Percentiles rank a stretch among this genome's conserved stretches.
Evolutionary conservation across 805 yeast species (phyloP).

Genomic region (Ogataea pilisensis): DNA sequence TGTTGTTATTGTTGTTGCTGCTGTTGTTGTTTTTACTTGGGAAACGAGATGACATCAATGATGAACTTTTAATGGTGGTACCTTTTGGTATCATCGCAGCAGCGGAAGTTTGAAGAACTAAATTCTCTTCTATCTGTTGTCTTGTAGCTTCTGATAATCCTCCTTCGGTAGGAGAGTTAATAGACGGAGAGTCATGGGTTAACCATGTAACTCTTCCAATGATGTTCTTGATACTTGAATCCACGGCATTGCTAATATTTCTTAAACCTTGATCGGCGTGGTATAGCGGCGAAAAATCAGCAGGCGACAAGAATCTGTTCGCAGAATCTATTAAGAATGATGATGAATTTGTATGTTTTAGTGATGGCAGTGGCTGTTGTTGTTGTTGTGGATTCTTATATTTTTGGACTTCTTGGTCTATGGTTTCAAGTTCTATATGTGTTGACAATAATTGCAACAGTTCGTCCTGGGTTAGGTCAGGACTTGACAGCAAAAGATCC

Average conservation of each 20-base stretch:
- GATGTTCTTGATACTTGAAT: slow-evolving; percentile 30
- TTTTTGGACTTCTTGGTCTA: slow-evolving; percentile 23
- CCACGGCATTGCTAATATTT: slow-evolving; percentile 33
- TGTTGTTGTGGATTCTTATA: slow-evolving; percentile 7
- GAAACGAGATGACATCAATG: background rate
- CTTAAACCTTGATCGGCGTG: slow-evolving; percentile 35
- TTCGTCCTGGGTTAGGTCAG: slow-evolving; percentile 4
- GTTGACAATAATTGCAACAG: slow-evolving; percentile 9
- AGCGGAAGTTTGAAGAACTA: slow-evolving; percentile 15
- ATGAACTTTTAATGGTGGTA: background rate
- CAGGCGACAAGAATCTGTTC: slow-evolving; percentile 10
- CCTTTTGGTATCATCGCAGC: slow-evolving; percentile 1
- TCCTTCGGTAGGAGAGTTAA: slow-evolving; percentile 1
- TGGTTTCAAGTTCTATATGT: slow-evolving; percentile 25
- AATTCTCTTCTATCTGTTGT: slow-evolving; percentile 30
- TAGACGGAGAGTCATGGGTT: slow-evolving; percentile 10
- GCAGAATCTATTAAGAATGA: slow-evolving; percentile 11
- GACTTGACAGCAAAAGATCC: slow-evolving; percentile 1
- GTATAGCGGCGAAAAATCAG: slow-evolving; percentile 26
- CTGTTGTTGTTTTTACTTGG: background rate
- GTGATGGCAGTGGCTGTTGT: background rate
- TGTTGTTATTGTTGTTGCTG: background rate
- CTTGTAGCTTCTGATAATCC: slow-evolving; percentile 21
- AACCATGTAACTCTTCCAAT: slow-evolving; percentile 33
- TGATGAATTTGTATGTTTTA: slow-evolving; percentile 3